phyloP scores from a whole-genome alignment of 768 basidiomycete genomes.

The Collybia mongolica region DNA sequence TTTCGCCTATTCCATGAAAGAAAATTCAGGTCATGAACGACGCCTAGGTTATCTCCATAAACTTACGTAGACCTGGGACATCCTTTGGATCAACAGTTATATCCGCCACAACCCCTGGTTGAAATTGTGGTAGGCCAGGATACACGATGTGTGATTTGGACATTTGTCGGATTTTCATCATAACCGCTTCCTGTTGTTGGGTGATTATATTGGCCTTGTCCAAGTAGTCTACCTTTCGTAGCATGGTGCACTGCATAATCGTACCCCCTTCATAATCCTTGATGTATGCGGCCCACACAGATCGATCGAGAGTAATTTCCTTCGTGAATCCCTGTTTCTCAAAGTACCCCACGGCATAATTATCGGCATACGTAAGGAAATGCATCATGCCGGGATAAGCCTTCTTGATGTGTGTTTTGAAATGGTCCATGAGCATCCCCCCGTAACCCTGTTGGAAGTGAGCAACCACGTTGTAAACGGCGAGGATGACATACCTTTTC shows the following conservation, averaged over 20 bases:
- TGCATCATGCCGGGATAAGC: conserved; percentile 88
- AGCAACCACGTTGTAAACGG: neutral
- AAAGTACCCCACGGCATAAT: conserved; percentile 98
- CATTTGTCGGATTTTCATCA: conserved; percentile 83
- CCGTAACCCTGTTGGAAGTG: conserved; percentile 80
- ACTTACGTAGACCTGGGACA: conserved; percentile 85
- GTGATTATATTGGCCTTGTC: conserved; percentile 73
- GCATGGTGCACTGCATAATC: conserved; percentile 97
- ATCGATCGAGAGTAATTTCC: conserved; percentile 89
- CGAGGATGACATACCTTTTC: conserved; percentile 69
- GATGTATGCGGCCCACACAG: conserved; percentile 98
- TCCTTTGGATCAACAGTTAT: conserved; percentile 66
- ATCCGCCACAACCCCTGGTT: conserved; percentile 49
- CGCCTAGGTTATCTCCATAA: neutral
- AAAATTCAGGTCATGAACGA: neutral
- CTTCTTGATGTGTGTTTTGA: conserved; percentile 87
- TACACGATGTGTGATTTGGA: conserved; percentile 87
- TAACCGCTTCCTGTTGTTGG: conserved; percentile 85
- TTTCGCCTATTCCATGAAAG: conserved; percentile 58
- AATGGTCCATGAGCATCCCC: conserved; percentile 97
- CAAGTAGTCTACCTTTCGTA: conserved; percentile 90
- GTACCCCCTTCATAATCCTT: conserved; percentile 99
- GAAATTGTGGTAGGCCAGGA: conserved; percentile 76
- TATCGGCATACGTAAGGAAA: conserved; percentile 98
- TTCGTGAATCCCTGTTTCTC: conserved; percentile 99